Conservation (phyloP, 768 basidiomycete genomes). For the Tulasnella sp. region DNA sequence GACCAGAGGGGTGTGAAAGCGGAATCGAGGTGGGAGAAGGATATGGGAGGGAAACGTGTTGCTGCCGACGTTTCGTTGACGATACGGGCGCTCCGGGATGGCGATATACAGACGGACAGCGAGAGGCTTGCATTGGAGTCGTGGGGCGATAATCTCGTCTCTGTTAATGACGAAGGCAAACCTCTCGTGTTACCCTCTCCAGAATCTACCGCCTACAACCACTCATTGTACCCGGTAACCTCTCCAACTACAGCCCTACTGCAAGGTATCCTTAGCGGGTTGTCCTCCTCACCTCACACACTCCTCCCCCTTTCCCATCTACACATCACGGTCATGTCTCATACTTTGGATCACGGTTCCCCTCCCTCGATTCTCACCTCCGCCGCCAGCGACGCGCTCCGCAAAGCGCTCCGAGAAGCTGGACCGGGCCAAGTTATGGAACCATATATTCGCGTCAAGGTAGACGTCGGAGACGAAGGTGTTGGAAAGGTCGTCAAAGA, state of each 20-base stretch:
- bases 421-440: slow-evolving; percentile 68
- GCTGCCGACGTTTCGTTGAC: slow-evolving; percentile 42
- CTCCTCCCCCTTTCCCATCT: slow-evolving; percentile 56
- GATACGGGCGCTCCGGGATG: slow-evolving; percentile 45
- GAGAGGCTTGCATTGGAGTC: neutral
- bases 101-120: slow-evolving; percentile 12
- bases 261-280: slow-evolving; percentile 54
- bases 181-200: slow-evolving; percentile 36
- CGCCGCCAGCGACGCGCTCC: slow-evolving; percentile 45
- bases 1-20: slow-evolving; percentile 21
- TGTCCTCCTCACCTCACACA: slow-evolving; percentile 70
- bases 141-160: slow-evolving; percentile 69
- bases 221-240: slow-evolving; percentile 15
- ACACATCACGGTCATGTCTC: slow-evolving; percentile 40
- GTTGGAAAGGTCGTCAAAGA: slow-evolving; percentile 74
- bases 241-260: slow-evolving; percentile 35
- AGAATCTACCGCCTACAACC: slow-evolving; percentile 33
- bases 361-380: slow-evolving; percentile 47
- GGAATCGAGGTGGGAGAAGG: slow-evolving; percentile 46
- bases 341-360: slow-evolving; percentile 32
- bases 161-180: slow-evolving; percentile 36
- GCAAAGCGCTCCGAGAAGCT: slow-evolving; percentile 45
- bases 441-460: slow-evolving; percentile 58
- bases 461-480: slow-evolving; percentile 51
- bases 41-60: slow-evolving; percentile 45